Base-by-base conservation (phyloP, 1,284 basidiomycete species). In the Austroboletus rostrupii region DNA sequence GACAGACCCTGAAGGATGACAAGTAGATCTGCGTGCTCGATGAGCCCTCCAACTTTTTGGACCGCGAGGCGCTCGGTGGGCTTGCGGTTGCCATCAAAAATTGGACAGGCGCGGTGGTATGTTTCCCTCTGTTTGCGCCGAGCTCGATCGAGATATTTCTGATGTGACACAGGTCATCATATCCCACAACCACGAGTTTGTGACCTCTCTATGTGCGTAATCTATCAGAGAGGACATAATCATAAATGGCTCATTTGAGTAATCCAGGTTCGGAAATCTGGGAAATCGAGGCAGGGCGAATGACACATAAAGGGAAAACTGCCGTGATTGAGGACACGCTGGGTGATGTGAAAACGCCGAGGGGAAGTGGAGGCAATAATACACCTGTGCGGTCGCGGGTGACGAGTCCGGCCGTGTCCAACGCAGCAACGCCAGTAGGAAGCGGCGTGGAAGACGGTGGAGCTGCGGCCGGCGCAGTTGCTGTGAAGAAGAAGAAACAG, bases 11-110 rank as follows among this genome's bases (percentile, higher is more conserved):
- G 35, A 66, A 21, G 31, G 19, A 21, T 39, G 4, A 17, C 48
- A 81, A 79, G 83, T 85, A 57, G 61, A 57, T 62, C 31, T 89
- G 87, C 62, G 73, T 90, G n/a, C 77, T 92, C 37, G 91, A 94
- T 66, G 92, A 97, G 72, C 96, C 96, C 32, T 97, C 92, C 66
- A 99, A 99, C 76, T 99, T 98, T 78, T 82, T 96, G 75, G 93
- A 93, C 68, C 81, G 87, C 54, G 87, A 91, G 65, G 87, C 92
- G 13, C 74, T 95, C 20, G 92, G 95, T 61, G 96, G 97, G 57
- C 77, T 99, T 35, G 94, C 96, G 36, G 87, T 96, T 37, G 96
- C 97, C 31, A 98, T 99, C 70, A 87, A 86, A 60, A 92, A 97
- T 61, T 99, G 95, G 95, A 85, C 84, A 53, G 95, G 95, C 57